Conservation (phyloP, 1,284 basidiomycete species). For the Moesziomyces antarcticus region DNA sequence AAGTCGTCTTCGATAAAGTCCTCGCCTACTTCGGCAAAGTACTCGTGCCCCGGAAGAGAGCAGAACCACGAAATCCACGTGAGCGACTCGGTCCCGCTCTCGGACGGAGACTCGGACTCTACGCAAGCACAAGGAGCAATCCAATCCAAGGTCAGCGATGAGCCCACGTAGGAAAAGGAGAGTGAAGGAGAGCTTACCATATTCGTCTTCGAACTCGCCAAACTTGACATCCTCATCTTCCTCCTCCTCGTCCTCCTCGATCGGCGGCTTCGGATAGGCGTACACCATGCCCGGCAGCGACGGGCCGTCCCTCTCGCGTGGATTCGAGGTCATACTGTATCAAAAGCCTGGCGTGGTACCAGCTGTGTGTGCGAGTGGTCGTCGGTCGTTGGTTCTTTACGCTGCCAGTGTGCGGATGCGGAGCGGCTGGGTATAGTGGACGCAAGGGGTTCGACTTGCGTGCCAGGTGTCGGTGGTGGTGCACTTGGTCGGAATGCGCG, state of each 20-base stretch:
- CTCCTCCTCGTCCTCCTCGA: slow-evolving; percentile 54
- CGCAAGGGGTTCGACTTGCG: no score
- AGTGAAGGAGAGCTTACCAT: slow-evolving; percentile 22
- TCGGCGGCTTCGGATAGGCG: slow-evolving; percentile 32
- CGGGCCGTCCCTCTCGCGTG: slow-evolving; percentile 18
- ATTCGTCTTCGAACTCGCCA: slow-evolving; percentile 48
- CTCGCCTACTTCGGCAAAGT: slow-evolving; percentile 86
- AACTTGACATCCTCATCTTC: slow-evolving; percentile 47
- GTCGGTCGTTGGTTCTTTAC: no score
- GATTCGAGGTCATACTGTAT: slow-evolving; percentile 11
- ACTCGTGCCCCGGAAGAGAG: slow-evolving; percentile 96
- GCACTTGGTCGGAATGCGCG: no score
- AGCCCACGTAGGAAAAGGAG: neutral
- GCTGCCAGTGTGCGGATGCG: no score
- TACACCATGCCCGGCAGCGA: slow-evolving; percentile 23
- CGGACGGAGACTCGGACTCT: slow-evolving; percentile 61
- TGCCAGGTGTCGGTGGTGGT: no score
- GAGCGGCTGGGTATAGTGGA: no score
- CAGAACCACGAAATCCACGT: slow-evolving; percentile 99
- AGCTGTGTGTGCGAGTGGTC: neutral
- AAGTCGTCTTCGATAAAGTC: slow-evolving; percentile 99
- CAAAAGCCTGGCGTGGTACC: neutral
- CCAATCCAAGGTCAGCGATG: slow-evolving; percentile 1
- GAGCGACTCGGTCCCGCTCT: slow-evolving; percentile 69
- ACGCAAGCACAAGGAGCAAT: neutral